Conservation (phyloP, 306 rosid species). For the peach (Prunus persica) region DNA sequence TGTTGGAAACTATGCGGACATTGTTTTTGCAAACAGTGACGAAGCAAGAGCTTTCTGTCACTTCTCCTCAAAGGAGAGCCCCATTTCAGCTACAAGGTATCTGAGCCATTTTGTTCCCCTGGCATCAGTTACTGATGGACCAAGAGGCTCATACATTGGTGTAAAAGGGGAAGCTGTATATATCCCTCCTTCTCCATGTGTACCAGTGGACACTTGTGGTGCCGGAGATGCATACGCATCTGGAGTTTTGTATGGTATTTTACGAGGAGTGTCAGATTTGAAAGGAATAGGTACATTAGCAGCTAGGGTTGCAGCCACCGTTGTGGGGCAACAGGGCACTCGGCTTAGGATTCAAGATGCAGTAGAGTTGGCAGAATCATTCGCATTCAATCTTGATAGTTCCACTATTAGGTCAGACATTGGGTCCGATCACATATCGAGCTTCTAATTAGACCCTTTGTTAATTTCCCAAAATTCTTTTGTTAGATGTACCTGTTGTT, state of each 20-base stretch:
- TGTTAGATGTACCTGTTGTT: conserved; percentile 14
- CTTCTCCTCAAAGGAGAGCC: conserved; percentile 56
- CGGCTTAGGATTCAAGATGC: conserved; percentile 82
- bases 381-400: conserved; percentile 37
- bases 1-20: conserved; percentile 65
- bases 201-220: conserved; percentile 91
- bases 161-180: conserved; percentile 83
- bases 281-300: conserved; percentile 77
- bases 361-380: conserved; percentile 60
- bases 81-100: conserved; percentile 62
- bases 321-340: conserved; percentile 93
- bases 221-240: conserved; percentile 98
- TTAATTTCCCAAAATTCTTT: conserved; percentile 28
- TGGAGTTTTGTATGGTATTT: conserved; percentile 70
- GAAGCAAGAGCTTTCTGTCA: conserved; percentile 84
- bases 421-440: conserved; percentile 74
- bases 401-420: conserved; percentile 49
- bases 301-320: conserved; percentile 82
- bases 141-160: conserved; percentile 77
- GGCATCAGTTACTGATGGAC: conserved; percentile 85
- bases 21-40: conserved; percentile 77
- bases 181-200: conserved; percentile 83
- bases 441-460: conserved; percentile 33
- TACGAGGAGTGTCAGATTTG: conserved; percentile 66
- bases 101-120: conserved; percentile 89